Conservation (phyloP, 352 stramenopile species). For the Pythium volutum region DNA sequence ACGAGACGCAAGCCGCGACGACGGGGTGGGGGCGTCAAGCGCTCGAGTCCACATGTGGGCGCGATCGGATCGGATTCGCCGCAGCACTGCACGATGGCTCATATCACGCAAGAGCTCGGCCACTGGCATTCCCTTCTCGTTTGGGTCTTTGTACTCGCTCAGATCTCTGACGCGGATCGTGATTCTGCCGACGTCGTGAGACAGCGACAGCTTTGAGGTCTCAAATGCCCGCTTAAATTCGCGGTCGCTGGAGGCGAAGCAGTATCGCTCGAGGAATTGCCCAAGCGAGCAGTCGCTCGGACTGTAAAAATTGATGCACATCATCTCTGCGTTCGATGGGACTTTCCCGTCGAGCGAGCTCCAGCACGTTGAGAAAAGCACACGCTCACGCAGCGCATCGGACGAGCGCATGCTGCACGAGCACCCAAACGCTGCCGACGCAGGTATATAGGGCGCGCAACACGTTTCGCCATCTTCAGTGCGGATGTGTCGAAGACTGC, state of each 20-base stretch:
- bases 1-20: constrained; percentile 36
- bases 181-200: constrained; percentile 73
- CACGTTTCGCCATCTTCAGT: constrained; percentile 23
- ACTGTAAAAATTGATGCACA: constrained; percentile 88
- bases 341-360: constrained; percentile 71
- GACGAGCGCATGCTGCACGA: constrained; percentile 65
- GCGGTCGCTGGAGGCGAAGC: constrained; percentile 59
- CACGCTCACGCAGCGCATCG: constrained; percentile 52
- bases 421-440: constrained; percentile 29
- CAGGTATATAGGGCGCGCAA: constrained; percentile 13
- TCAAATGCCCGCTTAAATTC: constrained; percentile 81
- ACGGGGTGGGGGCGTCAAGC: constrained; percentile 29
- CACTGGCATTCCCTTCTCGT: constrained; percentile 43
- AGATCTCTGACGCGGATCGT: constrained; percentile 71
- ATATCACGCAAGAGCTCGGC: constrained; percentile 61
- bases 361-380: constrained; percentile 86
- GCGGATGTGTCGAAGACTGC: constrained; percentile 56
- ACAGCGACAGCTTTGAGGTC: constrained; percentile 80
- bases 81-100: constrained; percentile 54
- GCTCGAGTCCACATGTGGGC: constrained; percentile 68
- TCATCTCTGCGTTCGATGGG: constrained; percentile 83
- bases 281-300: constrained; percentile 80
- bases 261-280: constrained; percentile 80
- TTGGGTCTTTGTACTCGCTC: constrained; percentile 64
- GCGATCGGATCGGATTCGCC: constrained; percentile 56